Conservation (phyloP, 768 basidiomycete genomes). For the Lanmaoa pseudosensibilis region DNA sequence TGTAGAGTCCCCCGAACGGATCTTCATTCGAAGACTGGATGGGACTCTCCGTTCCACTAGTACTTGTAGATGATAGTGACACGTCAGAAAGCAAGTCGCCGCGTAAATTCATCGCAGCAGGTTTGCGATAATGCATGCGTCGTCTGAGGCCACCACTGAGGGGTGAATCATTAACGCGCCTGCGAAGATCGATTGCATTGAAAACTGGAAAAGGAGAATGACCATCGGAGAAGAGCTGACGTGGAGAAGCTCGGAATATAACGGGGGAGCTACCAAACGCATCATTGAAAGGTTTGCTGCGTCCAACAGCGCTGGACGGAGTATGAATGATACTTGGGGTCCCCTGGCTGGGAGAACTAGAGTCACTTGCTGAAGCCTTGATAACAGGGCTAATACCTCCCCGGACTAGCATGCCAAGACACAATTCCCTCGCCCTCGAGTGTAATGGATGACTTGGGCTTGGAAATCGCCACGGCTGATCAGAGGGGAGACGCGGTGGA, state of each 20-base stretch:
- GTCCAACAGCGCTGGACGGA: constrained; percentile 27
- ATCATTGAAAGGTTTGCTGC: constrained; percentile 29
- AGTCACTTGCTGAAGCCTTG: constrained; percentile 30
- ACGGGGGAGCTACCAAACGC: constrained; percentile 36
- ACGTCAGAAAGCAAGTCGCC: constrained; percentile 33
- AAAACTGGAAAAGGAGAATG: constrained; percentile 35
- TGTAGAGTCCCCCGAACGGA: constrained; percentile 50
- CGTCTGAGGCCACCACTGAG: constrained; percentile 35
- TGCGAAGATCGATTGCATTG: constrained; percentile 34
- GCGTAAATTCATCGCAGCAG: constrained; percentile 29
- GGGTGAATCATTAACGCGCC: constrained; percentile 49
- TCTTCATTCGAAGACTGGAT: constrained; percentile 37
- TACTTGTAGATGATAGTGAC: constrained; percentile 28
- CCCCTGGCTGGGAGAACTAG: constrained; percentile 33
- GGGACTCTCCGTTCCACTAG: constrained; percentile 25
- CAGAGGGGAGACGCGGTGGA: constrained; percentile 68
- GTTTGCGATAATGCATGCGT: constrained; percentile 30
- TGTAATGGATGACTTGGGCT: constrained; percentile 79
- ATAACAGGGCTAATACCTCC: constrained; percentile 51
- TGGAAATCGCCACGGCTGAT: constrained; percentile 81
- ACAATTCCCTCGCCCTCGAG: constrained; percentile 60
- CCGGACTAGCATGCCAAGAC: constrained; percentile 61
- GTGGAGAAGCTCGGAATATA: constrained; percentile 44
- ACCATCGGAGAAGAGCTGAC: constrained; percentile 39
- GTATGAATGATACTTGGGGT: constrained; percentile 32